Evolutionary conservation across 805 yeast species (phyloP), one percentile per base, ranked within the genome.

Genomic region (Kodamaea jinghongensis): DNA sequence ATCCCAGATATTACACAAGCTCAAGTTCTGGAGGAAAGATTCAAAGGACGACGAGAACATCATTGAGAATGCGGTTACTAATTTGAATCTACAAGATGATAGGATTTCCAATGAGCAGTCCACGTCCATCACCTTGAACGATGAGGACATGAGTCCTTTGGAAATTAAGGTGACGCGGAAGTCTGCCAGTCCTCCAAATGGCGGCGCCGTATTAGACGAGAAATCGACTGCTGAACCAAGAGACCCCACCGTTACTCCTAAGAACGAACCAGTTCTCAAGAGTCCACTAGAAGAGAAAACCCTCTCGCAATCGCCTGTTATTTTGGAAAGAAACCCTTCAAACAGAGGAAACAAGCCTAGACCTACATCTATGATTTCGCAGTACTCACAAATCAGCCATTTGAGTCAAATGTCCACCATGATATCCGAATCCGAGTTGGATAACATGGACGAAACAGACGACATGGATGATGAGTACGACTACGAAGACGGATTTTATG

Each of bases 381-480:
- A 67, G 47, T 48, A 58, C 10, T 60, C 67, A 50, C 72, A 66
- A 47, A 45, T 61, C 20, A 63, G 70, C 46, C 72, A 68, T 35
- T 43, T 61, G 28, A 62, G 70, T 51, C 74, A 70, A 41, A 49
- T 67, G 44, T 67, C 70, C 6, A 60, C 70, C 12, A 64, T 65
- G 65, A 44, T 67, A 51, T 66, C 73, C 3, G 75, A 65, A 39
- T 62, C 67, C 3, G 75, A 69, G 38, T 47, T 65, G 29, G 73
- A 68, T 25, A 55, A 59, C 34, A 45, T 65, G 41, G 70, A 62
- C 30, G 73, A 63, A 32, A 61, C 71, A 2, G 73, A 66, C 39
- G 55, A 60, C 8, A 55, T 58, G 58, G 71, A 52, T 2, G 70
- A 64, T 9, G 64, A 63, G 27, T 61, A 56, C 42, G 59, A 55